Conservation (phyloP, 192 early-diverging fungal species). For the Rhizophlyctis rosea region DNA sequence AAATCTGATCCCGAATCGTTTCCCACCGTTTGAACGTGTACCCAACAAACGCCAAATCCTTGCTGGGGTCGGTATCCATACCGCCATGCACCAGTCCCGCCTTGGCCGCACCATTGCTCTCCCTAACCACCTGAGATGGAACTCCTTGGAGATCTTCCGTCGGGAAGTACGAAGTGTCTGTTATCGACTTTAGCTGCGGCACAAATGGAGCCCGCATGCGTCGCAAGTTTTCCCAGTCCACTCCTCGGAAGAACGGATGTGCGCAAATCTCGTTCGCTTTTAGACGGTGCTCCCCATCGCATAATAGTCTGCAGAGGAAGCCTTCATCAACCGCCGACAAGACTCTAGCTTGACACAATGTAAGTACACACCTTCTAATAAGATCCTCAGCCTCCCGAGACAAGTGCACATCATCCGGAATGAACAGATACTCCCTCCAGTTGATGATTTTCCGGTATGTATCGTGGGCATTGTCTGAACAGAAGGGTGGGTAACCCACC, state of each 20-base stretch:
- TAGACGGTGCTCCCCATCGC: slow-evolving; percentile 81
- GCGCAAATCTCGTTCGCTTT: slow-evolving; percentile 80
- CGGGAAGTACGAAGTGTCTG: slow-evolving; percentile 98
- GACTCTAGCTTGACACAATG: no score
- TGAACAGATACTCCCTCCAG: slow-evolving; percentile 85
- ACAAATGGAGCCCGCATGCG: slow-evolving; percentile 85
- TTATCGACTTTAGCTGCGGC: slow-evolving; percentile 87
- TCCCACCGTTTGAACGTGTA: slow-evolving; percentile 98
- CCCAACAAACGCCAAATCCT: slow-evolving; percentile 96
- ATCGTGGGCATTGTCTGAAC: slow-evolving; percentile 90
- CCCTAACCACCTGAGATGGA: slow-evolving; percentile 49
- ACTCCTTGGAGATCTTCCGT: slow-evolving; percentile 77
- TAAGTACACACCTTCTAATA: slow-evolving; percentile 68
- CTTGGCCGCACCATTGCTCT: slow-evolving; percentile 76
- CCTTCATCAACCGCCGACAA: no score
- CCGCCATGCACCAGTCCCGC: slow-evolving; percentile 75
- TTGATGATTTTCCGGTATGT: slow-evolving; percentile 98
- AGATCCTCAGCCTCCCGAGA: slow-evolving; percentile 89
- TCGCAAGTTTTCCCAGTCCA: slow-evolving; percentile 89
- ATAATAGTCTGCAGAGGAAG: slow-evolving; percentile 62
- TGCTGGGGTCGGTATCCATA: slow-evolving; percentile 73
- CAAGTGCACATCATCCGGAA: slow-evolving; percentile 92
- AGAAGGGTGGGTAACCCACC: slow-evolving; percentile 97
- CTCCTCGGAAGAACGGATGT: slow-evolving; percentile 93
- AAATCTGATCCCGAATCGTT: no score